phyloP scores from a whole-genome alignment of 352 stramenopile species.

The Blastocystis sp. region DNA sequence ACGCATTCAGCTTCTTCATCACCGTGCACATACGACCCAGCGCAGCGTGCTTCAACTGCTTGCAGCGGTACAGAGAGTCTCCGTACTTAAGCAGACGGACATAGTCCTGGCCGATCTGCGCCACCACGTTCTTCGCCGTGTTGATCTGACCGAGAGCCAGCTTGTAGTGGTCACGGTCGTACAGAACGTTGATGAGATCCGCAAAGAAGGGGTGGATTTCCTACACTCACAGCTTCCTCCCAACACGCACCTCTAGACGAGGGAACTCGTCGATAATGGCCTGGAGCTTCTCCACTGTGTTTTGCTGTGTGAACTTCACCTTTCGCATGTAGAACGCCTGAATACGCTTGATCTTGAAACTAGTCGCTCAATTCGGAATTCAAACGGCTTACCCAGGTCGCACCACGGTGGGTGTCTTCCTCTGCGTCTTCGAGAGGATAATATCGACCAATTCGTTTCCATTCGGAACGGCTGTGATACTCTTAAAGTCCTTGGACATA shows the following conservation, averaged over 20 bases:
- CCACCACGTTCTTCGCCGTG: constrained; percentile 88
- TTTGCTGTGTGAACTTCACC: constrained; percentile 99
- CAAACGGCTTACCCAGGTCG: constrained; percentile 76
- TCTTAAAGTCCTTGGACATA: constrained; percentile 89
- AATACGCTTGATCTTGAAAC: constrained; percentile 86
- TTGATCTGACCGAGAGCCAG: constrained; percentile 96
- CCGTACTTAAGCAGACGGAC: constrained; percentile 98
- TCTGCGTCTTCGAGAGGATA: constrained; percentile 92
- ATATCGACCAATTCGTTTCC: constrained; percentile 97
- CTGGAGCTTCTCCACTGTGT: constrained; percentile 88
- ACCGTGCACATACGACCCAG: constrained; percentile 97
- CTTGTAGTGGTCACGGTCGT: constrained; percentile 99
- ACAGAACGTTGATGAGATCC: constrained; percentile 98
- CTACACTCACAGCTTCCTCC: constrained; percentile 1
- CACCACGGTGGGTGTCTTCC: constrained; percentile 96
- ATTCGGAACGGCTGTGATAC: constrained; percentile 88
- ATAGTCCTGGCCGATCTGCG: constrained; percentile 93
- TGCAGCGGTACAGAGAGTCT: constrained; percentile 96
- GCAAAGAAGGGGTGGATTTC: constrained; percentile 96
- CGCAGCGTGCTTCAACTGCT: constrained; percentile 96
- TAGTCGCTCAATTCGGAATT: constrained; percentile 61
- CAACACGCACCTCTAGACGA: constrained; percentile 77
- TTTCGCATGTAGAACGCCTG: constrained; percentile 93
- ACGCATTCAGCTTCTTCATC: constrained; percentile 95
- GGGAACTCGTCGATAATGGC: constrained; percentile 96